Evolutionary conservation across 2,329 filamentous ascomycete species (phyloP).

Genomic region (Ceratocystis cubensis): DNA sequence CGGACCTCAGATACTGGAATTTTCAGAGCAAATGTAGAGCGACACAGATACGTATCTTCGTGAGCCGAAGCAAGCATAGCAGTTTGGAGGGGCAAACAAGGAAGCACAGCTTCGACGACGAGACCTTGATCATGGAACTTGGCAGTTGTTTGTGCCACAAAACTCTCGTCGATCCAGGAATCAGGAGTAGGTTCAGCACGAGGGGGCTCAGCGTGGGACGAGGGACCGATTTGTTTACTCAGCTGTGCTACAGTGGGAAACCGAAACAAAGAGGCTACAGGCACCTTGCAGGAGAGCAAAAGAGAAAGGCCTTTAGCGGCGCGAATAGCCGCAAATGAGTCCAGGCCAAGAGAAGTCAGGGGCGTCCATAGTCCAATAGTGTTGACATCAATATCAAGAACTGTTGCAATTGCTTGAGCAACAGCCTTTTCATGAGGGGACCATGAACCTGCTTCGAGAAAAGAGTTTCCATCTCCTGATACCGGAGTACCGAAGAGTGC

Average conservation of each 20-base stretch:
- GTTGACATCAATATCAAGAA: slow-evolving; percentile 34
- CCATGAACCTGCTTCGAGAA: slow-evolving; percentile 29
- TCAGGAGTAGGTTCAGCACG: no score
- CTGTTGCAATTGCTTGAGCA: slow-evolving; percentile 40
- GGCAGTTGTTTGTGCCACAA: slow-evolving; percentile 26
- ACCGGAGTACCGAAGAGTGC: background rate
- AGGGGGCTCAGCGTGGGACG: background rate
- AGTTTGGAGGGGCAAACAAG: slow-evolving; percentile 53
- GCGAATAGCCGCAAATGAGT: slow-evolving; percentile 70
- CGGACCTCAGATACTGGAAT: slow-evolving; percentile 40
- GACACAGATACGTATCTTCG: slow-evolving; percentile 56
- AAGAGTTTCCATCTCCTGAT: background rate
- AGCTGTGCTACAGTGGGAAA: slow-evolving; percentile 55
- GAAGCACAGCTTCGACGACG: slow-evolving; percentile 46
- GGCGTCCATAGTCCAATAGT: slow-evolving; percentile 53
- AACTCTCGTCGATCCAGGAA: slow-evolving; percentile 25
- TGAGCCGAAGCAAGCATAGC: slow-evolving; percentile 50
- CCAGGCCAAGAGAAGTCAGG: slow-evolving; percentile 65
- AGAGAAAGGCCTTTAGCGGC: slow-evolving; percentile 47
- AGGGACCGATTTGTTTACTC: slow-evolving; percentile 25
- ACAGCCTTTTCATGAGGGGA: slow-evolving; percentile 45
- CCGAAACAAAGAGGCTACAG: slow-evolving; percentile 58
- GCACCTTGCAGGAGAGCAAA: slow-evolving; percentile 36
- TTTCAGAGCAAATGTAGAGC: slow-evolving; percentile 49
- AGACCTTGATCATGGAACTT: background rate